Evolutionary conservation across 1,284 basidiomycete genomes (phyloP).

Genomic region (Cutaneotrichosporon mucoides): DNA sequence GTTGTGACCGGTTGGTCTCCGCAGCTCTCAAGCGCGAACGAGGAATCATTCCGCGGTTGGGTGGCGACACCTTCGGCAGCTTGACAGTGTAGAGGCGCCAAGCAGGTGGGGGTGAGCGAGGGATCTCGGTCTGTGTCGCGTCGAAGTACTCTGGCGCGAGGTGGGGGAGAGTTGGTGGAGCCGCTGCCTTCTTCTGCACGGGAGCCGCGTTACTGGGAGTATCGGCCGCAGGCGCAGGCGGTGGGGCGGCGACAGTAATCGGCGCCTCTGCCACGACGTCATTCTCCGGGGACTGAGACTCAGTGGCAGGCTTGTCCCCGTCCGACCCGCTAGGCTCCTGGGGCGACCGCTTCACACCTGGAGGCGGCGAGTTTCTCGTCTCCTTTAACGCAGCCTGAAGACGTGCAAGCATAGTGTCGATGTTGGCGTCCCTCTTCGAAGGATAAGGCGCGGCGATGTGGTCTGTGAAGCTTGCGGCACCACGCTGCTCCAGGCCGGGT

Average conservation of each 20-base stretch:
- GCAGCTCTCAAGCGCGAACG: conserved; percentile 16
- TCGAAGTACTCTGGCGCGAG: conserved; percentile 35
- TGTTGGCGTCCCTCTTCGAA: conserved; percentile 57
- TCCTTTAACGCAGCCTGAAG: conserved; percentile 74
- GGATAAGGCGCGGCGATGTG: conserved; percentile 12
- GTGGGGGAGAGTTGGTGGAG: conserved; percentile 9
- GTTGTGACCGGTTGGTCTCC: conserved; percentile 18
- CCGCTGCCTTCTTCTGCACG: conserved; percentile 5
- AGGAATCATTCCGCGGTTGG: conserved; percentile 23
- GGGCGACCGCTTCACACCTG: neutral
- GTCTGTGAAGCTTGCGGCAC: neutral
- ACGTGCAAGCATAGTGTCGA: conserved; percentile 80
- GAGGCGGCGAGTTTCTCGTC: conserved; percentile 57
- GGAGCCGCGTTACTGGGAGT: neutral
- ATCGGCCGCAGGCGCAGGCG: neutral
- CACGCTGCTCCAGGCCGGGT: neutral
- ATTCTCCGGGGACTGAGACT: neutral
- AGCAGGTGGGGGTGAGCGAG: conserved; percentile 50
- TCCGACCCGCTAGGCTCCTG: neutral
- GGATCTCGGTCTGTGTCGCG: conserved; percentile 36
- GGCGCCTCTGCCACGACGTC: neutral
- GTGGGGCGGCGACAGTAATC: neutral
- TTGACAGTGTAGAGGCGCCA: conserved; percentile 59
- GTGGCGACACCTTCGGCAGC: conserved; percentile 54
- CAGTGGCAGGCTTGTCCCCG: neutral